Conservation (phyloP, 1,284 basidiomycete genomes). For the Naganishia sp. region DNA sequence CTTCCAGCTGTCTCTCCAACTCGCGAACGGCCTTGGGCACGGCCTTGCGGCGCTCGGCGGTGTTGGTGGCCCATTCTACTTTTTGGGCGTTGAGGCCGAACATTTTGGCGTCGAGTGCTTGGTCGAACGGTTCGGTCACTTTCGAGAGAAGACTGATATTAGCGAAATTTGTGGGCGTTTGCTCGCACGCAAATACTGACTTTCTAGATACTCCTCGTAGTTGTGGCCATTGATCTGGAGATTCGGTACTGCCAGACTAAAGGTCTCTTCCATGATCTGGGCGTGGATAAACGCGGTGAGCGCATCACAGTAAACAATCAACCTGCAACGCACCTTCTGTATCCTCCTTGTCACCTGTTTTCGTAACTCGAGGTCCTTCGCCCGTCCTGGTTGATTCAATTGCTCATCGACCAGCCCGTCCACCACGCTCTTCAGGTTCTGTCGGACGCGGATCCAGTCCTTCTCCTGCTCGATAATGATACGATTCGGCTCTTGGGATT, state of each 20-base stretch:
- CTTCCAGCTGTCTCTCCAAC: constrained; percentile 58
- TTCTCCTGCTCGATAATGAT: constrained; percentile 47
- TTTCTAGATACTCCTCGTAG: constrained; percentile 64
- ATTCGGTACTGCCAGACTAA: constrained; percentile 67
- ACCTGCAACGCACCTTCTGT: constrained; percentile 37
- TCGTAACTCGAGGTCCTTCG: constrained; percentile 42
- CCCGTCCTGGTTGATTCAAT: constrained; percentile 44
- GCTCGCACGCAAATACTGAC: constrained; percentile 37
- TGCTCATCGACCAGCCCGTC: constrained; percentile 44
- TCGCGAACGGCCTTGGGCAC: constrained; percentile 60
- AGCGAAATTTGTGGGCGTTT: neutral
- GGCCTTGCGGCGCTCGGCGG: constrained; percentile 26
- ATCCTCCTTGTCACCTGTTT: constrained; percentile 46
- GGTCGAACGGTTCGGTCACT: constrained; percentile 78
- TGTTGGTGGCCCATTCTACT: constrained; percentile 59
- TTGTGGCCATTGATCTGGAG: constrained; percentile 76
- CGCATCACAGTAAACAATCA: neutral
- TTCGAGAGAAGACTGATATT: neutral
- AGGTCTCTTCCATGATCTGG: constrained; percentile 55
- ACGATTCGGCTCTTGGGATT: constrained; percentile 32
- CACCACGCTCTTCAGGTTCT: constrained; percentile 39
- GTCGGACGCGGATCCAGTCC: constrained; percentile 48
- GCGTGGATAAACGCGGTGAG: neutral
- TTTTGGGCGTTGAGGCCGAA: constrained; percentile 69
- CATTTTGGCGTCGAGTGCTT: constrained; percentile 70